A percentile compares a stretch with the other conserved stretches of the same genome.
Evolutionary conservation across 2,329 filamentous ascomycete species (phyloP).

Genomic region (Colletotrichum liaoningense): DNA sequence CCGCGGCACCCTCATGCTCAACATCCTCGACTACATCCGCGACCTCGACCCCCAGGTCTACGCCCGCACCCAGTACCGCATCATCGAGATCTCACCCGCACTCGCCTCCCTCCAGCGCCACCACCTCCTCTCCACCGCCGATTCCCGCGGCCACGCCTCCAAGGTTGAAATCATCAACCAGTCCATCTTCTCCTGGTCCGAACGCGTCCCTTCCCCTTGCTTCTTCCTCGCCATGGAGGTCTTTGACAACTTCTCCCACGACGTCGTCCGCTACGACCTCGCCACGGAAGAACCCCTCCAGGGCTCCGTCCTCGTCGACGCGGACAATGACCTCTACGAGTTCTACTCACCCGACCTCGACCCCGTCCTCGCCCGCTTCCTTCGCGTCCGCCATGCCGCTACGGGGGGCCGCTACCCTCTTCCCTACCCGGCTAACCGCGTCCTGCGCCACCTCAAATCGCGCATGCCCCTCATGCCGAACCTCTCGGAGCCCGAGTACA

Average conservation of each 20-base stretch:
- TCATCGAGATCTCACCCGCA: slow-evolving; percentile 92
- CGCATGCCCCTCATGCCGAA: slow-evolving; percentile 79
- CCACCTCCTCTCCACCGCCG: slow-evolving; percentile 74
- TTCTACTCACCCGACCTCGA: slow-evolving; percentile 88
- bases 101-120: slow-evolving; percentile 82
- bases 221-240: slow-evolving; percentile 99
- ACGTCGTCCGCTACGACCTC: slow-evolving; percentile 90
- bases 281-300: slow-evolving; percentile 85
- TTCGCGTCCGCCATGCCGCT: slow-evolving; percentile 86
- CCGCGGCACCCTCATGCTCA: slow-evolving; percentile 97
- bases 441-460: slow-evolving; percentile 71
- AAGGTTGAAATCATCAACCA: slow-evolving; percentile 96
- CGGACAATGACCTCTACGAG: slow-evolving; percentile 90
- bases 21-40: slow-evolving; percentile 96
- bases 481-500: slow-evolving; percentile 87
- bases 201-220: slow-evolving; percentile 89
- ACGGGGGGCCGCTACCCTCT: slow-evolving; percentile 72
- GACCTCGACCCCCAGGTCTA: slow-evolving; percentile 92
- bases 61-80: slow-evolving; percentile 89
- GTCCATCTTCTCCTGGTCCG: slow-evolving; percentile 94
- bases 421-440: slow-evolving; percentile 64
- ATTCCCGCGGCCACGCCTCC: slow-evolving; percentile 79
- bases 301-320: slow-evolving; percentile 88
- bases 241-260: slow-evolving; percentile 98
- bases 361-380: slow-evolving; percentile 82